phyloP scores from a whole-genome alignment of 2,329 filamentous ascomycete species.

The Ophiostoma ulmi region DNA sequence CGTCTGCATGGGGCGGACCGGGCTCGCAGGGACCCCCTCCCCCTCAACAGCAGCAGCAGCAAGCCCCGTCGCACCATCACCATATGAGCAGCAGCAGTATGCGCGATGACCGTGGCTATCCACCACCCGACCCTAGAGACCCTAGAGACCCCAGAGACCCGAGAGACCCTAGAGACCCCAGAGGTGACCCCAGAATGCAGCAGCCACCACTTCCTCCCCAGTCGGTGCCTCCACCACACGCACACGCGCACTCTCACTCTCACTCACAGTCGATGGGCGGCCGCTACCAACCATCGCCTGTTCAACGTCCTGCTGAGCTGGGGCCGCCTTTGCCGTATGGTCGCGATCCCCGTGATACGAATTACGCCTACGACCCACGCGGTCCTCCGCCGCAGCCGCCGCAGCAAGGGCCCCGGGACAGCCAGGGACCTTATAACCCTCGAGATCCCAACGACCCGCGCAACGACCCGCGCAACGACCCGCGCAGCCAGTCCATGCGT shows the following conservation, averaged over 20 bases:
- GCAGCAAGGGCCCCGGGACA: background rate
- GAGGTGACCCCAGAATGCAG: constrained; percentile 13
- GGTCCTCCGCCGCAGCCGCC: constrained; percentile 25
- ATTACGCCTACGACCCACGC: constrained; percentile 33
- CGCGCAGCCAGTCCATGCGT: constrained; percentile 26
- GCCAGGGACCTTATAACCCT: constrained; percentile 19
- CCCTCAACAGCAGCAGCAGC: constrained; percentile 22
- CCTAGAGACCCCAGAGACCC: background rate
- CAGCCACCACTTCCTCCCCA: constrained; percentile 27
- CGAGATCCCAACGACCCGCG: constrained; percentile 24
- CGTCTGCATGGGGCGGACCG: constrained; percentile 14
- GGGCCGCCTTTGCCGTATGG: constrained; percentile 11
- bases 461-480: constrained; percentile 5
- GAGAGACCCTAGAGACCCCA: background rate
- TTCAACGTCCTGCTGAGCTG: constrained; percentile 26
- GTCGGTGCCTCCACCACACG: constrained; percentile 26
- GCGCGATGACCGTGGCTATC: constrained; percentile 25
- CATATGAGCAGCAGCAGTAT: constrained; percentile 26
- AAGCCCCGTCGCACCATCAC: constrained; percentile 29
- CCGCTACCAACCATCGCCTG: constrained; percentile 30
- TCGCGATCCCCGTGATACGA: constrained; percentile 27
- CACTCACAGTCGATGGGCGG: constrained; percentile 32
- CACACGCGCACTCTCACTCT: constrained; percentile 30
- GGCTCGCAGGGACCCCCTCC: constrained; percentile 25
- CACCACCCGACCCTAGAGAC: constrained; percentile 20